phyloP scores from a whole-genome alignment of 2,329 filamentous ascomycete genomes.

The Penicillium sp. region DNA sequence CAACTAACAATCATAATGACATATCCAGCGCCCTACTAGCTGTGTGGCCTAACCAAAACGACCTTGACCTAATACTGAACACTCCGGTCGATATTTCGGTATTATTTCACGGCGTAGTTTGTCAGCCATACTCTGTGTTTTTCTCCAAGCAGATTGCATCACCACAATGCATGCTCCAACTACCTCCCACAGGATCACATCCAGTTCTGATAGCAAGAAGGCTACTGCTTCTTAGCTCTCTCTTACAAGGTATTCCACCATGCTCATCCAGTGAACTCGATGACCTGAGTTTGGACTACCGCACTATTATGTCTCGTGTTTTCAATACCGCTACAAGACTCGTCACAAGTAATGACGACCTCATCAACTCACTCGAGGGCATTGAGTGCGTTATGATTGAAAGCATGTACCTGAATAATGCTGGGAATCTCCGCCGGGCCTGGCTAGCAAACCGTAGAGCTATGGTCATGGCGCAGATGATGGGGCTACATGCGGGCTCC shows the following conservation, averaged over 20 bases:
- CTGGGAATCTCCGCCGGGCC: slow-evolving; percentile 38
- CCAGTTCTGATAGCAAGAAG: slow-evolving; percentile 48
- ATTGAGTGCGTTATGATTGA: slow-evolving; percentile 44
- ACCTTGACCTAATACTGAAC: background rate
- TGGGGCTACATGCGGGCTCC: slow-evolving; percentile 29
- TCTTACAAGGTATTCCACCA: slow-evolving; percentile 35
- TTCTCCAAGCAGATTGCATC: background rate
- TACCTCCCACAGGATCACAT: slow-evolving; percentile 31
- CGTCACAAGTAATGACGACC: slow-evolving; percentile 38
- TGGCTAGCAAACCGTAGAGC: slow-evolving; percentile 40
- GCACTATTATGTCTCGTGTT: slow-evolving; percentile 26
- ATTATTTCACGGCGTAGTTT: background rate
- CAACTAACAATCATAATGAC: background rate
- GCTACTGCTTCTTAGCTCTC: slow-evolving; percentile 46
- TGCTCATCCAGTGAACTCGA: background rate
- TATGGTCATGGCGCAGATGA: slow-evolving; percentile 39
- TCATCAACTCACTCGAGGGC: slow-evolving; percentile 37
- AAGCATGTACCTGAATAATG: slow-evolving; percentile 34
- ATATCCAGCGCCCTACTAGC: background rate
- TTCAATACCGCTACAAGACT: slow-evolving; percentile 25
- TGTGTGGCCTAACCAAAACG: background rate
- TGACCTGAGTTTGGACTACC: slow-evolving; percentile 6
- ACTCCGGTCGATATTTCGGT: background rate
- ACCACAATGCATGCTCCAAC: background rate
- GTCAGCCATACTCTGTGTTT: slow-evolving; percentile 1